A percentile compares a stretch with the other conserved stretches of the same genome.
Evolutionary conservation across 805 yeast species (phyloP).

Genomic region (Isabelozyma gotoi): DNA sequence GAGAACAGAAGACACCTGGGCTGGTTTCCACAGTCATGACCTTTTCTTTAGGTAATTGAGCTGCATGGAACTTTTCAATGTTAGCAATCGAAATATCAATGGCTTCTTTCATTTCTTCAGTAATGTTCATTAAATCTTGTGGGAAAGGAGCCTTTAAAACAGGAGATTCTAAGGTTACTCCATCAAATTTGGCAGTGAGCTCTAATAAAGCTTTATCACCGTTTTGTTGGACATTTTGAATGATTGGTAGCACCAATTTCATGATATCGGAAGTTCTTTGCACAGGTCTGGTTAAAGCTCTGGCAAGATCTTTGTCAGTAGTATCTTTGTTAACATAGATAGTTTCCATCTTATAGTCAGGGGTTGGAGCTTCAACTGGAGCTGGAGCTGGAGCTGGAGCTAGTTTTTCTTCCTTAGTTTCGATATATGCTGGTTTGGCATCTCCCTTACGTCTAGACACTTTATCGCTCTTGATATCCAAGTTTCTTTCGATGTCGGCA

Average conservation of each 20-base stretch:
- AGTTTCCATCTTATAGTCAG: conserved; percentile 50
- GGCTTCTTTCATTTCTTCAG: conserved; percentile 75
- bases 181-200: conserved; percentile 87
- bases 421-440: conserved; percentile 79
- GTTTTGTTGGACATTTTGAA: conserved; percentile 66
- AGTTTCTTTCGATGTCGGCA: conserved; percentile 78
- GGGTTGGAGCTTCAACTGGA: conserved; percentile 18
- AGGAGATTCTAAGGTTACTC: conserved; percentile 69
- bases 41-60: conserved; percentile 74
- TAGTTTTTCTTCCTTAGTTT: conserved; percentile 20
- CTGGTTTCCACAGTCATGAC: conserved; percentile 83
- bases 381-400: conserved; percentile 8
- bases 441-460: conserved; percentile 94
- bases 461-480: conserved; percentile 80
- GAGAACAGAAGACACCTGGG: conserved; percentile 91
- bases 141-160: conserved; percentile 88
- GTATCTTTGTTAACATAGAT: conserved; percentile 40
- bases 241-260: conserved; percentile 89
- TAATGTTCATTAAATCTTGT: conserved; percentile 65
- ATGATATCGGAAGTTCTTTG: conserved; percentile 91
- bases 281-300: conserved; percentile 87
- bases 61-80: conserved; percentile 89
- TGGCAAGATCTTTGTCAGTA: conserved; percentile 44
- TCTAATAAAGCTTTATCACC: conserved; percentile 92
- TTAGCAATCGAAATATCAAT: conserved; percentile 88